These are phyloP conservation scores for Macadamia integrifolia DNA, from an alignment of 164 flowering plant species.

Conservation along the genomic window DNA sequence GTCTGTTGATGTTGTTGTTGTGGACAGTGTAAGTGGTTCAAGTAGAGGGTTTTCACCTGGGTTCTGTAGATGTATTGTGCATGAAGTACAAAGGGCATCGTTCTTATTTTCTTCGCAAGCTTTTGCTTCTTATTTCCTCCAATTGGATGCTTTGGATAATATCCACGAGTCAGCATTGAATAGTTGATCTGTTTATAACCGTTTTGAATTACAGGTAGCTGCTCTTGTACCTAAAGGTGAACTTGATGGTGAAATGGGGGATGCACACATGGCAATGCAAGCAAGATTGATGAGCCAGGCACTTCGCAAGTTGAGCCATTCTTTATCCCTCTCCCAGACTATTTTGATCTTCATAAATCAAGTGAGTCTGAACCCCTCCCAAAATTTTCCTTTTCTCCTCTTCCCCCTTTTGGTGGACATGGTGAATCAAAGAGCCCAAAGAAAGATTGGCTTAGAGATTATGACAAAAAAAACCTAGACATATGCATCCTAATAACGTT, in stretches of 20 bases:
- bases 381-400: too few species aligned
- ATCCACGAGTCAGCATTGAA: background rate
- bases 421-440: too few species aligned
- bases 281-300: slow-evolving; percentile 99
- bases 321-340: slow-evolving; percentile 77
- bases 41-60: background rate
- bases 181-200: background rate
- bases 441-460: too few species aligned
- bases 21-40: slow-evolving; percentile 77
- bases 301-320: slow-evolving; percentile 89
- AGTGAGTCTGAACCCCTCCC: slow-evolving; percentile 31
- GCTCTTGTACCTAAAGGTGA: slow-evolving; percentile 96
- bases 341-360: slow-evolving; percentile 83
- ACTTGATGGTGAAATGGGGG: slow-evolving; percentile 99
- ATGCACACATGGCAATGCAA: slow-evolving; percentile 99
- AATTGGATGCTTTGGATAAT: background rate
- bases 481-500: too few species aligned
- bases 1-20: slow-evolving; percentile 90
- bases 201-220: slow-evolving; percentile 61
- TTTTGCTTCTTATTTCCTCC: too few species aligned
- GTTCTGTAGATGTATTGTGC: too few species aligned
- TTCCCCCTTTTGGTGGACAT: too few species aligned
- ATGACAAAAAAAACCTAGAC: too few species aligned
- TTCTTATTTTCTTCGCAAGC: too few species aligned
- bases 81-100: too few species aligned